phyloP scores from a whole-genome alignment of 2,329 filamentous ascomycete species.

The Cercospora sojina region DNA sequence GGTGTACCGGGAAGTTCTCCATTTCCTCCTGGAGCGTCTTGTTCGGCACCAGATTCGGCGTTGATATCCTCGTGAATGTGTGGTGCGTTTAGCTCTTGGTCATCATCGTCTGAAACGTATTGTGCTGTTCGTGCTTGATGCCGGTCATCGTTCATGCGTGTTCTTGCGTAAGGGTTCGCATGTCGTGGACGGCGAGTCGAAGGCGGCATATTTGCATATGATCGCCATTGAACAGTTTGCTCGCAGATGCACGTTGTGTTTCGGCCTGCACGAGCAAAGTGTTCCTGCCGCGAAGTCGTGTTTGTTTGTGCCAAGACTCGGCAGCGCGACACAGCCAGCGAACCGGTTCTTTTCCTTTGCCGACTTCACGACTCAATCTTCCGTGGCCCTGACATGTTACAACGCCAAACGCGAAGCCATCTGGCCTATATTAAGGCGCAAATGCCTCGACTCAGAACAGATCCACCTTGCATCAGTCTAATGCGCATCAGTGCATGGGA shows the following conservation, averaged over 20 bases:
- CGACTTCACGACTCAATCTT: neutral
- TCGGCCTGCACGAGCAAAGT: neutral
- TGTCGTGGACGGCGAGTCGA: constrained; percentile 11
- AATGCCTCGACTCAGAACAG: neutral
- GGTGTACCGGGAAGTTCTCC: neutral
- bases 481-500: neutral
- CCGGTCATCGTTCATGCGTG: constrained; percentile 3
- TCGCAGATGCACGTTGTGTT: neutral
- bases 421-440: neutral
- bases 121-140: constrained; percentile 1
- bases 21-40: constrained; percentile 30
- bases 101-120: constrained; percentile 16
- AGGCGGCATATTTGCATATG: constrained; percentile 1
- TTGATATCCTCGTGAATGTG: constrained; percentile 1
- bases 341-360: neutral
- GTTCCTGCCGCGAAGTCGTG: constrained; percentile 3
- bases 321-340: neutral
- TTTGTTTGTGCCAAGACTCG: constrained; percentile 7
- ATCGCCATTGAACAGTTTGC: neutral
- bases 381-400: neutral
- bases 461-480: neutral
- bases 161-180: constrained; percentile 10
- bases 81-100: constrained; percentile 20
- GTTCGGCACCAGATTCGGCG: constrained; percentile 10
- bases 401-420: neutral